phyloP scores from a whole-genome alignment of 2,329 filamentous ascomycete genomes.

The Arthrobotrys conoides region DNA sequence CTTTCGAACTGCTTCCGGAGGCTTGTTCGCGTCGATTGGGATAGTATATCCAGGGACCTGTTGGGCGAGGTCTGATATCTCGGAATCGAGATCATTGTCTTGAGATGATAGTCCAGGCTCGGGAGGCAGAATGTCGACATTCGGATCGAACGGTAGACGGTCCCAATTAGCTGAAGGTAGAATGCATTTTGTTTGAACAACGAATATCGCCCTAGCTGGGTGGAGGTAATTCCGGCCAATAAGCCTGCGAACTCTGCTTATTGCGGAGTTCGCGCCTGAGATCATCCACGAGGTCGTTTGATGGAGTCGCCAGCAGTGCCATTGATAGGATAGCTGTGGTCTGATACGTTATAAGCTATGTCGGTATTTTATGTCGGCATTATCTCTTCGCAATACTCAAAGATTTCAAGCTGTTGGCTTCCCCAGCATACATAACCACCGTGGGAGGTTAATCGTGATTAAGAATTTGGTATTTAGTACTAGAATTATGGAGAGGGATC shows the following conservation, averaged over 20 bases:
- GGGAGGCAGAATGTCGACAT: not conserved
- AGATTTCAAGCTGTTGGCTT: not conserved
- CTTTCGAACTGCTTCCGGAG: constrained; percentile 27
- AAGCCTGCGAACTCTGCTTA: constrained; percentile 47
- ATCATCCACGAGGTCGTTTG: constrained; percentile 47
- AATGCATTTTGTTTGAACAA: constrained; percentile 43
- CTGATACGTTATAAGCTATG: not conserved
- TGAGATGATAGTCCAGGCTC: not conserved
- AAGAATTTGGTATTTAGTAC: not conserved
- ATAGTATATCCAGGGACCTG: not conserved
- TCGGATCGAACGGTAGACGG: constrained; percentile 22
- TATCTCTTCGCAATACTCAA: not conserved
- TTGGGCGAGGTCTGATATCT: not conserved
- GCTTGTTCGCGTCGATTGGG: not conserved
- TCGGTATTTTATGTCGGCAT: not conserved
- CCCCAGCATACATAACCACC: not conserved
- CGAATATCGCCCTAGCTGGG: not conserved
- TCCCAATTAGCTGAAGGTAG: constrained; percentile 10
- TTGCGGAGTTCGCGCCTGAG: constrained; percentile 44
- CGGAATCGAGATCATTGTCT: not conserved
- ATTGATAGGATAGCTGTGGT: constrained; percentile 9
- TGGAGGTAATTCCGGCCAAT: constrained; percentile 8
- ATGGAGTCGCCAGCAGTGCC: constrained; percentile 37
- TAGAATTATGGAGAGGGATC: not conserved
- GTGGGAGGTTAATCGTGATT: not conserved